Evolutionary conservation across 2,329 filamentous ascomycete species (phyloP), one percentile per base, ranked within the genome.

Genomic region (Sordariomycetes sp.): DNA sequence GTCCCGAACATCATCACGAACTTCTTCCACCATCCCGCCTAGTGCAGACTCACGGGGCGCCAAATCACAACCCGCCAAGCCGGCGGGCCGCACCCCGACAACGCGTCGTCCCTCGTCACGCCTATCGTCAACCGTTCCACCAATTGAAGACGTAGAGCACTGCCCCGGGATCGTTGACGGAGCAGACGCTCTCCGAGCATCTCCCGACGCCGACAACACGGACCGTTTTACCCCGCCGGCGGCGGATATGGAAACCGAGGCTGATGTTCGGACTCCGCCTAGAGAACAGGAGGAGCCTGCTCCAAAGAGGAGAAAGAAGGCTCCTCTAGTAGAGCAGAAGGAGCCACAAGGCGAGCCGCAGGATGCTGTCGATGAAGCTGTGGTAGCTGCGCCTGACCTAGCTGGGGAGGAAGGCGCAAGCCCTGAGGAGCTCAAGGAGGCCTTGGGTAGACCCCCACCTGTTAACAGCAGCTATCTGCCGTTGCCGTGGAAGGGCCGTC

Each of bases 381-480:
- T 59, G 1, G 58, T 54, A 13, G 53, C 22, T 20, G 58, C 55
- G 1, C 54, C 60, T 7, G 62, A 61, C 20, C 60, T 60, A 15
- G 60, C 61, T 4, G 58, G 52, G 4, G 60, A 62, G 4, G 64
- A 64, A 0, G 67, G 68, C 0, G 55, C 56, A 1, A 59, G 63
- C 0, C 69, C 24, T 2, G 51, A 52, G 28, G 51, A 52, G 25
- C 24, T 52, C 8, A 7, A 34, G 51, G 34, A 39, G n/a, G 53
- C 53, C 2, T 5, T 25, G 32, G 53, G 34, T n/a, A 76, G 89
- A 57, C 80, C 86, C 13, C 89, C 90, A 7, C 82, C 90, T 0
- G 83, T 95, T 17, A 87, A 96, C 65, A 96, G 90, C 66, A 81
- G 81, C 61, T 89, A 85, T 64, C 75, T 96, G 22, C 92, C 92